These are phyloP conservation scores for Neodidymelliopsis sp. DNA, from an alignment of 2,329 filamentous ascomycete species.

Conservation along the genomic window DNA sequence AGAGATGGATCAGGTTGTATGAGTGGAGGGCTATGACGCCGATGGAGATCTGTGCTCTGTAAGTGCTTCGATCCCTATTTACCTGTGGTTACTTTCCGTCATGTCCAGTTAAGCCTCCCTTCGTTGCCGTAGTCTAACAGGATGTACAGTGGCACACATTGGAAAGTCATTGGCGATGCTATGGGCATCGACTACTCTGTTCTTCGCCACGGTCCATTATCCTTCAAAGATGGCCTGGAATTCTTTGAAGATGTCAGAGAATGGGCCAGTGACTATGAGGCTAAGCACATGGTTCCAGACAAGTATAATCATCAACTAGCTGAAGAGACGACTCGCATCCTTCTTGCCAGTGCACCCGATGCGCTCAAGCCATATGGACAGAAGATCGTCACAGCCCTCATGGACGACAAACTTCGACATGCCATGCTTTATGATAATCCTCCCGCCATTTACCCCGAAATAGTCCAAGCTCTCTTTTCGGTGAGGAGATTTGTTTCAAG, in stretches of 20 bases:
- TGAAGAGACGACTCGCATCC: constrained; percentile 65
- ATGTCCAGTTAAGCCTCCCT: neutral
- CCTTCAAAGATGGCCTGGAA: constrained; percentile 59
- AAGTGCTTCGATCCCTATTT: constrained; percentile 6
- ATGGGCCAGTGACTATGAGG: constrained; percentile 67
- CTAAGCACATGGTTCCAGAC: constrained; percentile 61
- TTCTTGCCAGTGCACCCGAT: constrained; percentile 64
- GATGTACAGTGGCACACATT: constrained; percentile 63
- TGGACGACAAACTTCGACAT: constrained; percentile 69
- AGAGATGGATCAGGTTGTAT: constrained; percentile 67
- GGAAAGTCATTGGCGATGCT: constrained; percentile 74
- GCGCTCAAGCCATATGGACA: constrained; percentile 55
- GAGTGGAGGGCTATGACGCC: constrained; percentile 75
- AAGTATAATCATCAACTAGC: constrained; percentile 55
- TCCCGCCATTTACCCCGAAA: constrained; percentile 43
- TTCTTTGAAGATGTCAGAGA: constrained; percentile 60
- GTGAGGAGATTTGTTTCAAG: constrained; percentile 64
- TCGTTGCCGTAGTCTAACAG: constrained; percentile 1
- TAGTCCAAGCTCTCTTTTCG: constrained; percentile 59
- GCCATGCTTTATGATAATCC: constrained; percentile 62
- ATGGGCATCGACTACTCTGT: constrained; percentile 67
- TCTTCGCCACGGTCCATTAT: constrained; percentile 50
- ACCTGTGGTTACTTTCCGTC: neutral
- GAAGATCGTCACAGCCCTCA: constrained; percentile 64
- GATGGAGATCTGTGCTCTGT: constrained; percentile 71